A percentile compares a stretch with the other conserved stretches of the same genome.
phyloP scores from a whole-genome alignment of 2,329 filamentous ascomycete species.

The Ophiostoma quercus region DNA sequence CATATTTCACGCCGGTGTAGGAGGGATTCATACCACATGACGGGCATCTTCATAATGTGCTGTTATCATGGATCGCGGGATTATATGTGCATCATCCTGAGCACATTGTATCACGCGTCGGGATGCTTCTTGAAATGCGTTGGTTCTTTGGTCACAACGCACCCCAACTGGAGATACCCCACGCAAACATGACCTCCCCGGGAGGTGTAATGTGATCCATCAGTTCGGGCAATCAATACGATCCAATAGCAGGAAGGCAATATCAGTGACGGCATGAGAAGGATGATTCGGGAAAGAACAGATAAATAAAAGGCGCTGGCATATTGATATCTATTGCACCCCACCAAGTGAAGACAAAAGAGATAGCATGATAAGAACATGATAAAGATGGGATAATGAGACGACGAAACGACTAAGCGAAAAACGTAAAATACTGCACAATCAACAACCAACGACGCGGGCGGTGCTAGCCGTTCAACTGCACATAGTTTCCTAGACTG shows the following conservation, averaged over 20 bases:
- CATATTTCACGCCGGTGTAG: no score
- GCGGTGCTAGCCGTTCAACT: constrained; percentile 34
- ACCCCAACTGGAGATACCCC: no score
- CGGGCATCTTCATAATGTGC: no score
- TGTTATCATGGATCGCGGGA: no score
- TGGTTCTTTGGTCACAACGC: no score
- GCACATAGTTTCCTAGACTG: constrained; percentile 43
- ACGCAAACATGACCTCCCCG: background rate
- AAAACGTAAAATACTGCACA: background rate
- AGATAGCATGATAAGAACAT: background rate
- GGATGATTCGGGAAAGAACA: background rate
- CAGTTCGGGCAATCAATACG: background rate
- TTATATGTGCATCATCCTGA: no score
- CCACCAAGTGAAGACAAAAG: background rate
- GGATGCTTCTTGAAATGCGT: no score
- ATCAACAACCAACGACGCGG: background rate
- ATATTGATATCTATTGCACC: background rate
- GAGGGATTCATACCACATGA: no score
- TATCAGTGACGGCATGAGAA: background rate
- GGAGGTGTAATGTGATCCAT: no score
- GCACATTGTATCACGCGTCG: no score
- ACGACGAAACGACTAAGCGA: background rate
- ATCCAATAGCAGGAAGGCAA: background rate
- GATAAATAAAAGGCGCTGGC: background rate
- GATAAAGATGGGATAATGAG: background rate